These are phyloP conservation scores for Verticillium alfalfae DNA, from an alignment of 2,329 filamentous ascomycete genomes.

Conservation along the genomic window DNA sequence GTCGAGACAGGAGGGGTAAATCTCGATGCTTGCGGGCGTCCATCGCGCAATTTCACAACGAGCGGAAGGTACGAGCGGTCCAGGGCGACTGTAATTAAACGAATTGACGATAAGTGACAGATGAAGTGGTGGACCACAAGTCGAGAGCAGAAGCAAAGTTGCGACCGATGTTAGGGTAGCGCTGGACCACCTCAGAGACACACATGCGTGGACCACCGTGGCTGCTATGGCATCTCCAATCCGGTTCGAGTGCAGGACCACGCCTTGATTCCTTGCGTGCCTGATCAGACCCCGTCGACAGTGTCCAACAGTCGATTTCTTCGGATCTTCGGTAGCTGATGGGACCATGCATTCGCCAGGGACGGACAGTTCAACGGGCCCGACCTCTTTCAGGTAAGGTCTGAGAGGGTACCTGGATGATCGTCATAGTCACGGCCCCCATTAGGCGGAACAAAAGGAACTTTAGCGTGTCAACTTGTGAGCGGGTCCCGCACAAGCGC, in stretches of 20 bases:
- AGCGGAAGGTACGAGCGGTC: neutral
- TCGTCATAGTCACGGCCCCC: neutral
- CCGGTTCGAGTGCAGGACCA: neutral
- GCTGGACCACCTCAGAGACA: neutral
- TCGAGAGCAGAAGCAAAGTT: neutral
- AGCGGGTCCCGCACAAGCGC: neutral
- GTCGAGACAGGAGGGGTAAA: conserved; percentile 7
- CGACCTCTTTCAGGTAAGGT: neutral
- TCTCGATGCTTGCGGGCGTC: neutral
- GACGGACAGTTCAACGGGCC: neutral
- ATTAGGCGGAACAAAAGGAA: neutral
- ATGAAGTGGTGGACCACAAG: neutral
- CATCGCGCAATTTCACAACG: neutral
- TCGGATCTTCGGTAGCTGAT: neutral
- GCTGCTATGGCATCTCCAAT: neutral
- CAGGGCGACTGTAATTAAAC: neutral
- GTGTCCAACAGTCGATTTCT: neutral
- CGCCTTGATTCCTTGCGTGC: neutral
- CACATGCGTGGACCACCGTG: neutral
- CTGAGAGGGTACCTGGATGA: neutral
- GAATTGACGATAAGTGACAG: neutral
- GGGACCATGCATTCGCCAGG: neutral
- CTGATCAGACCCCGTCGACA: neutral
- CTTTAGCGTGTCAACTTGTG: neutral
- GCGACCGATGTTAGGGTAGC: neutral